Base-by-base conservation (phyloP, 192 early-diverging fungal genomes). In the Rhizophagus prolifer region DNA sequence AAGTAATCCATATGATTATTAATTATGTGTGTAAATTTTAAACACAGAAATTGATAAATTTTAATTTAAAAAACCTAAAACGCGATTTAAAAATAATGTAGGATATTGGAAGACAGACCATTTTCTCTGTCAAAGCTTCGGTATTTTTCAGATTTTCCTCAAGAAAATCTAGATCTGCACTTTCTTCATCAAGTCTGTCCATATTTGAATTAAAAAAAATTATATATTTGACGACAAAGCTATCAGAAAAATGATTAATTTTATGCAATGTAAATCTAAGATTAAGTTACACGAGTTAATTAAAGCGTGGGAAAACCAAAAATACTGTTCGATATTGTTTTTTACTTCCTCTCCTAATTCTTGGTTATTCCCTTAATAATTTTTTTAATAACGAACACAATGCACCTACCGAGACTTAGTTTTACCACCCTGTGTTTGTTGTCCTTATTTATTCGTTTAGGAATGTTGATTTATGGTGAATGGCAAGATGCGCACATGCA, bases 401-500 rank as follows among this genome's bases (percentile, higher is more conserved):
- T 54, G 50, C 14, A 21, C 5, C 16, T 54, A 54, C 21, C 25
- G 30, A 74, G 25, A 3, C 21, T 25, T 36, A 61, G 6, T 19
- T 84, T 84, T 69, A 75, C 34, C 54, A 72, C 34, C 9, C 61
- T 81, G 14, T 79, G 72, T 58, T 28, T 79, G 4, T 34, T 77
- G 19, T 82, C 81, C 46, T 28, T 79, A 46, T 8, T 88, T 19
- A 61, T 95, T 58, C 91, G 94, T n/a, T 67, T 89, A 1, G 74
- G 82, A 41, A 81, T 97, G 73, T 84, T 95, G 26, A 61, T 91
- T 13, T 99, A 96, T 80, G 95, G 96, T 7, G 86, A 92, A 71
- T 93, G 90, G 88, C 96, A 98, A 79, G 97, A 99, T 79, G 85
- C 86, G 5, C 83, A 94, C 62, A 88, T 94, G 69, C 87, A 91